Evolutionary conservation across 2,329 filamentous ascomycete species (phyloP).

Genomic region (Teratosphaeria destructans): DNA sequence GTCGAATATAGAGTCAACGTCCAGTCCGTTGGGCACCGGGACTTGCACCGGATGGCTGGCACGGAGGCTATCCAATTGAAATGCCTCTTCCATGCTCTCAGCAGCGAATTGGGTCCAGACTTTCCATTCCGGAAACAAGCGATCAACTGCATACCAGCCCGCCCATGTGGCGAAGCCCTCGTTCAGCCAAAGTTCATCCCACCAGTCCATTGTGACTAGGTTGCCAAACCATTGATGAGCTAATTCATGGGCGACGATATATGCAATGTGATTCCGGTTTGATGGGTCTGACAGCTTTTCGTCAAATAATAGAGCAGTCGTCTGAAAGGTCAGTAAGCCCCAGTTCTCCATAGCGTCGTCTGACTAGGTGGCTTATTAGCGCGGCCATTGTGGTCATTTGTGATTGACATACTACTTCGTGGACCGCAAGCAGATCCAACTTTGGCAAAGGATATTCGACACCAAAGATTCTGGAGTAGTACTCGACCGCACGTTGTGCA

Average conservation of each 20-base stretch:
- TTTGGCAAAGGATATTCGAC: constrained; percentile 88
- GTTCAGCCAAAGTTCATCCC: background rate
- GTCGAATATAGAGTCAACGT: background rate
- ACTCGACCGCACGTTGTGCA: constrained; percentile 82
- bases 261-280: background rate
- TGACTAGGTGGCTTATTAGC: background rate
- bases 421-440: constrained; percentile 75
- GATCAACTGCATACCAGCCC: background rate
- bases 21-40: background rate
- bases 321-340: background rate
- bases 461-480: constrained; percentile 64
- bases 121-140: background rate
- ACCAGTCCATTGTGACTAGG: background rate
- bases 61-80: background rate
- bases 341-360: constrained; percentile 1
- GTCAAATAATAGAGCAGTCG: background rate
- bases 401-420: constrained; percentile 44
- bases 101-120: background rate
- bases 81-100: background rate
- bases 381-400: background rate
- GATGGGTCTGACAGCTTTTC: background rate
- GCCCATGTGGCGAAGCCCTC: background rate
- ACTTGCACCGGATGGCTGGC: background rate
- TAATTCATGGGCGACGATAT: background rate
- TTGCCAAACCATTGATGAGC: constrained; percentile 1